Evolutionary conservation across 2,329 filamentous ascomycete species (phyloP), one percentile per base, ranked within the genome.

Genomic region (Monilinia aucupariae): DNA sequence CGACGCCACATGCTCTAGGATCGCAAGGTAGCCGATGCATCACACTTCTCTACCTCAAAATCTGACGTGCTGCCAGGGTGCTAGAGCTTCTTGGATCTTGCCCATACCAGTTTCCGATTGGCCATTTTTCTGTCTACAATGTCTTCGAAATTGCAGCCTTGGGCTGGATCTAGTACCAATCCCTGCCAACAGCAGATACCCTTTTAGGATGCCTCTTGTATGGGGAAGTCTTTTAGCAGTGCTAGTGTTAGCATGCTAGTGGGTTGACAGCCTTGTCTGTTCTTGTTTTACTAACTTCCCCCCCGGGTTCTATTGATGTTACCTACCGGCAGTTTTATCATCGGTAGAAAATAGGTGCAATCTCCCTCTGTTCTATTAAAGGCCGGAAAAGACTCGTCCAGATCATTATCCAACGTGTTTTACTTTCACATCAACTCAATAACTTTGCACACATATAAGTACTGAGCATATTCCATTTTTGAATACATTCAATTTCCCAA

Each of bases 1-100:
- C 61, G 62, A 67, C 68, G 67, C 64, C 69, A 68, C 69, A 64
- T 68, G 53, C 66, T 52, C 53, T 59, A 61, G 64, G 59, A 39
- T 53, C 54, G 32, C 43, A 59, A 50, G 55, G 45, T 34, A 62
- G 41, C 52, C 32, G 39, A 49, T 58, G 52, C 52, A 39, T 34
- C 13, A n/a, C 6, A 7, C n/a, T 32, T 27, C 3, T 48, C 41
- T 47, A 37, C 59, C 39, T 61, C 49, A 15, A 55, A 61, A 27
- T 54, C 49, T 54, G 59, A 61, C 39, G 37, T 56, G 54, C 54
- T 56, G 54, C 20, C 39, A 47, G 22, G 37, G 22, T 54, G 9
- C 34, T 39, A 51, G 20, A 48, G 45, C 48, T n/a, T 41, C 22
- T 39, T 43, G 49, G 58, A 43, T 47, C 47, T 17, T 20, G 20